Conservation (phyloP, 1,284 basidiomycete species). For the Papiliotrema terrestris region DNA sequence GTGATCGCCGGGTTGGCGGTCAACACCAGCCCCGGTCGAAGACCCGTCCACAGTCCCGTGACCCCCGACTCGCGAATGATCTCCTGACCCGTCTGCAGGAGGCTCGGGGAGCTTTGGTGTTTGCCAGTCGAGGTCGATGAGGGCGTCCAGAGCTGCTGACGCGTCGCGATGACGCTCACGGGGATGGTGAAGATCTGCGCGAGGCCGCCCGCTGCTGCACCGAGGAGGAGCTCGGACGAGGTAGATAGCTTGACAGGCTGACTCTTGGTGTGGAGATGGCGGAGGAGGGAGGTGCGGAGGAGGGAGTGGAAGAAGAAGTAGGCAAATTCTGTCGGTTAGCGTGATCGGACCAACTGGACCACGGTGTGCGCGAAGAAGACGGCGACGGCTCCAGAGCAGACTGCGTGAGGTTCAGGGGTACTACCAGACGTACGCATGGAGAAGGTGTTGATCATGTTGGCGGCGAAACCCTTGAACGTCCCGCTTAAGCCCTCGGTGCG, state of each 20-base stretch:
- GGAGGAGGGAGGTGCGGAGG: conserved; percentile 58
- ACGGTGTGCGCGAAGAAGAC: no score
- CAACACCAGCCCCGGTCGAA: conserved; percentile 87
- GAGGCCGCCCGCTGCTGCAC: conserved; percentile 87
- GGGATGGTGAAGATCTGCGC: conserved; percentile 99
- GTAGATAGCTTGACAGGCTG: conserved; percentile 58
- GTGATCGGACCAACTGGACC: no score
- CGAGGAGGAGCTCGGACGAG: conserved; percentile 76
- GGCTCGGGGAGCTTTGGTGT: conserved; percentile 29
- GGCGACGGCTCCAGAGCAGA: no score
- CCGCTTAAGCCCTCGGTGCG: conserved; percentile 74
- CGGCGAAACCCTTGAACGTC: conserved; percentile 88
- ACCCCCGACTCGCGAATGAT: conserved; percentile 91
- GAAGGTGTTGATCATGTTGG: conserved; percentile 99
- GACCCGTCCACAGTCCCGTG: conserved; percentile 87
- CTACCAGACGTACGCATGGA: conserved; percentile 71
- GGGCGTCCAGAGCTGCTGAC: conserved; percentile 78
- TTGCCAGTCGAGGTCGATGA: background rate
- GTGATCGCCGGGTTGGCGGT: conserved; percentile 98
- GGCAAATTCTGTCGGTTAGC: conserved; percentile 71
- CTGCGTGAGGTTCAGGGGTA: background rate
- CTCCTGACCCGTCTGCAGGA: conserved; percentile 69
- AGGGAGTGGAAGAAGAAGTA: conserved; percentile 99
- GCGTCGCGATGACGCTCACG: conserved; percentile 93
- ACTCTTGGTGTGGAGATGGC: conserved; percentile 40